Base-by-base conservation (phyloP, 1,139 yeast species). In the Suhomyces ambrosiae region DNA sequence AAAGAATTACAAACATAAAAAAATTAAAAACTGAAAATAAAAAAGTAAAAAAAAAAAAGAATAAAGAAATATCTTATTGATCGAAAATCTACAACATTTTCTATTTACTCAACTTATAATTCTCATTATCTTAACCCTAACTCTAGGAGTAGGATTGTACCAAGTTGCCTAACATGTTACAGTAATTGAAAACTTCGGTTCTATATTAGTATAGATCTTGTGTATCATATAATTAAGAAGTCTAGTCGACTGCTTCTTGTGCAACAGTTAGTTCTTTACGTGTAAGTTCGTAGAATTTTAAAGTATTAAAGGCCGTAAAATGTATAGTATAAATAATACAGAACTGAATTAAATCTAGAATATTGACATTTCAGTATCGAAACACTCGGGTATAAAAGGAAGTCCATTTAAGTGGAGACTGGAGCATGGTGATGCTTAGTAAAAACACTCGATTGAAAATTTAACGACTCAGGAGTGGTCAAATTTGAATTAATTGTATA, bases 1-100 rank as follows among this genome's bases (percentile, higher is more conserved):
- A 70, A 74, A 43, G 82, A 78, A 54, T 63, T 78, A 43, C 68
- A 63, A 46, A 48, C 44, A 33, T 54, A 37, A 30, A 5, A 25
- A 14, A 7, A 22, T 9, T 12, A 26, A 19, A 15, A 17, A 4
- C 2, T n/a, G 7, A 12, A 37, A 28, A 17, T 16, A 11, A 4
- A 8, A 23, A 29, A 24, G 25, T 28, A 30, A 37, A 26, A 19
- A 15, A 23, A 23, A 13, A 21, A 7, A 9, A 14, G 7, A 23
- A 7, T 11, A 10, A 19, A 29, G 13, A 19, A 28, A 11, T 28
- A 28, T 18, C 3, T 19, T n/a, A n/a, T n/a, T n/a, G n/a, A n/a
- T n/a, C n/a, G n/a, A n/a, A n/a, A n/a, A n/a, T n/a, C n/a, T n/a
- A n/a, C n/a, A n/a, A n/a, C n/a, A n/a, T n/a, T n/a, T n/a, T n/a